phyloP scores from a whole-genome alignment of 495 filamentous ascomycete genomes.

The Penicillium canariense region DNA sequence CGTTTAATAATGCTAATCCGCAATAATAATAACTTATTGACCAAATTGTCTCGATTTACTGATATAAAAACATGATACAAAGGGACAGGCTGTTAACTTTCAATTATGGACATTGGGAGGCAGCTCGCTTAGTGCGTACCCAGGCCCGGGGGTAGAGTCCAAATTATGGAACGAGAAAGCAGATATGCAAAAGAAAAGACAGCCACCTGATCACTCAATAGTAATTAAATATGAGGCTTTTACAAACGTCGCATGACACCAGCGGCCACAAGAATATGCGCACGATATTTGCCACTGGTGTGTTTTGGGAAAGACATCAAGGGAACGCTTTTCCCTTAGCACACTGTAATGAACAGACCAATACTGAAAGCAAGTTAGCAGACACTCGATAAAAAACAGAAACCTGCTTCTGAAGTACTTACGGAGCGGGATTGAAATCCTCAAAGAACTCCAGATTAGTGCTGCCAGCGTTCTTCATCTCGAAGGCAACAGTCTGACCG shows the following conservation, averaged over 20 bases:
- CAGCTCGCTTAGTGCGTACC: no score
- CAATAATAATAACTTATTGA: neutral
- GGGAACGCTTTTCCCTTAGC: slow-evolving; percentile 3
- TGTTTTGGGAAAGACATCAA: neutral
- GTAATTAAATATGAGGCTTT: no score
- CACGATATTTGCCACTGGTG: no score
- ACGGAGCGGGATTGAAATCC: slow-evolving; percentile 57
- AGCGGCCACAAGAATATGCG: neutral
- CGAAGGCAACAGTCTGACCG: slow-evolving; percentile 47
- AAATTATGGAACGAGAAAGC: no score
- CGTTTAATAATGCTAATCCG: neutral
- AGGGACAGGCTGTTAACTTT: no score
- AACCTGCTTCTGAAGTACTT: slow-evolving; percentile 13
- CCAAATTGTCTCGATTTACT: no score
- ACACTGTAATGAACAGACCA: slow-evolving; percentile 14
- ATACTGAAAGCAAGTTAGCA: slow-evolving; percentile 1
- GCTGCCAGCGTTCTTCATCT: slow-evolving; percentile 50
- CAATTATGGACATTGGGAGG: no score
- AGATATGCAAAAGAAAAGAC: no score
- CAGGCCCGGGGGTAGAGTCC: no score
- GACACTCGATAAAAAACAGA: neutral
- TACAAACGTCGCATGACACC: no score
- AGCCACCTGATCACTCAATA: no score
- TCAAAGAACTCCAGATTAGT: slow-evolving; percentile 60
- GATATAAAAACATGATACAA: no score